A percentile compares a stretch with the other conserved stretches of the same genome.
These are phyloP conservation scores for Colletotrichum caudatum DNA, from an alignment of 2,329 filamentous ascomycete genomes.

Conservation along the genomic window DNA sequence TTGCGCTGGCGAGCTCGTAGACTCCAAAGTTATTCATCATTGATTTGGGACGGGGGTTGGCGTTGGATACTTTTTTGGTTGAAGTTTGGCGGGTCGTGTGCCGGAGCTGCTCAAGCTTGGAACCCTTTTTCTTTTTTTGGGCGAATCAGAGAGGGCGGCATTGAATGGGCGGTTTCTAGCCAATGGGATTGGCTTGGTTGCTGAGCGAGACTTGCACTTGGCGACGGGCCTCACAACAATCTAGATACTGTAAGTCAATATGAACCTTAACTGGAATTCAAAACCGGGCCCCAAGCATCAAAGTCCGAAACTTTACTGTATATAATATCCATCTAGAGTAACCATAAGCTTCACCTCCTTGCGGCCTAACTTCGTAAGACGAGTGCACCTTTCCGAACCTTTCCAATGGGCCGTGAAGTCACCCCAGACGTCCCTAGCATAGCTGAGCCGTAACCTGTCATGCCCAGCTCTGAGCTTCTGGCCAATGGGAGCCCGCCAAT, in stretches of 20 bases:
- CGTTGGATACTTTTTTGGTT: neutral
- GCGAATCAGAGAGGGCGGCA: conserved; percentile 30
- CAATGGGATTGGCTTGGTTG: conserved; percentile 24
- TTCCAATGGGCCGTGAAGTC: conserved; percentile 33
- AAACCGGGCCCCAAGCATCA: neutral
- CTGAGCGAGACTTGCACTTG: neutral
- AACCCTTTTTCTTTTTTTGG: conserved; percentile 13
- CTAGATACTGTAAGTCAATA: neutral
- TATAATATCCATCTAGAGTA: neutral
- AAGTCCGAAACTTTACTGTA: neutral
- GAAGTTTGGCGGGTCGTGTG: neutral
- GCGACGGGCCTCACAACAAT: neutral
- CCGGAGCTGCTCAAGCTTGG: conserved; percentile 11
- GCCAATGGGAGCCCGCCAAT: conserved; percentile 30
- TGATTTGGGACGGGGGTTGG: neutral
- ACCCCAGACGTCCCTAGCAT: conserved; percentile 27
- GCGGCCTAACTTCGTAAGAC: neutral
- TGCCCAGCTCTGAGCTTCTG: conserved; percentile 2
- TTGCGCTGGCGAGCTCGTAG: conserved; percentile 81
- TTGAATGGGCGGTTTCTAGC: conserved; percentile 22
- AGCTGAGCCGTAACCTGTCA: neutral
- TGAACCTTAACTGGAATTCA: neutral
- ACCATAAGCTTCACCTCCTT: neutral
- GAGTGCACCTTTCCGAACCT: conserved; percentile 22
- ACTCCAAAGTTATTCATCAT: conserved; percentile 79